Conservation (phyloP, 208 protist species). For the Angomonas ambiguus region DNA sequence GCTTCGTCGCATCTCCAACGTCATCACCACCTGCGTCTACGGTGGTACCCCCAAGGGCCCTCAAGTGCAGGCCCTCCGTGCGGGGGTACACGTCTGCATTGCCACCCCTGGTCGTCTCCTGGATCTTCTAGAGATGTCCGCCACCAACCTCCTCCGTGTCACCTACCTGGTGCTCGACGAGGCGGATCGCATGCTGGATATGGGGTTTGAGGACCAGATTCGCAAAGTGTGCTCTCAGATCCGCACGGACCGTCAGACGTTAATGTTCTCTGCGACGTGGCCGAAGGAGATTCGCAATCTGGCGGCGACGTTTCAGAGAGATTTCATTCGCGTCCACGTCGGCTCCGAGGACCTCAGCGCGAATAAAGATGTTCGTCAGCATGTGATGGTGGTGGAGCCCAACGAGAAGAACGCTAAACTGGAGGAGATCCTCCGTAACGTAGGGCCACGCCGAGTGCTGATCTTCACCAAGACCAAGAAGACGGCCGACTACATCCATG, state of each 20-base stretch:
- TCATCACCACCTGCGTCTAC: conserved; percentile 77
- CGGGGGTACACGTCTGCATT: conserved; percentile 85
- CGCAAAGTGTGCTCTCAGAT: conserved; percentile 93
- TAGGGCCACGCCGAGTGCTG: conserved; percentile 71
- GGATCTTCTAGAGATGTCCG: conserved; percentile 90
- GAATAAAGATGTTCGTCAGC: conserved; percentile 79
- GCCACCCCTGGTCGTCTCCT: conserved; percentile 96
- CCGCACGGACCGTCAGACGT: conserved; percentile 94
- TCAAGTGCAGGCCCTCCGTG: conserved; percentile 66
- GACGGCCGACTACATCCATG: conserved; percentile 65
- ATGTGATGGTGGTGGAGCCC: conserved; percentile 62
- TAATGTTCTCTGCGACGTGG: conserved; percentile 98
- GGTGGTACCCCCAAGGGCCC: conserved; percentile 74
- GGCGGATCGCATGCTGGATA: conserved; percentile 98
- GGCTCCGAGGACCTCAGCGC: conserved; percentile 86
- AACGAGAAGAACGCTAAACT: conserved; percentile 79
- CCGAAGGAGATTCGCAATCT: conserved; percentile 81
- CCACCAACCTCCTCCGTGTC: conserved; percentile 95
- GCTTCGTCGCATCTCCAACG: conserved; percentile 49
- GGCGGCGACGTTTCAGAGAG: conserved; percentile 83
- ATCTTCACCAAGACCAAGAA: conserved; percentile 91
- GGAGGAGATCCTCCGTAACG: conserved; percentile 56
- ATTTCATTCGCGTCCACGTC: conserved; percentile 91
- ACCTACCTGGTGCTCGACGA: conserved; percentile 98
- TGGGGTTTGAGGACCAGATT: conserved; percentile 98